phyloP scores from a whole-genome alignment of 768 basidiomycete genomes.

The Phanerochaete sordida region DNA sequence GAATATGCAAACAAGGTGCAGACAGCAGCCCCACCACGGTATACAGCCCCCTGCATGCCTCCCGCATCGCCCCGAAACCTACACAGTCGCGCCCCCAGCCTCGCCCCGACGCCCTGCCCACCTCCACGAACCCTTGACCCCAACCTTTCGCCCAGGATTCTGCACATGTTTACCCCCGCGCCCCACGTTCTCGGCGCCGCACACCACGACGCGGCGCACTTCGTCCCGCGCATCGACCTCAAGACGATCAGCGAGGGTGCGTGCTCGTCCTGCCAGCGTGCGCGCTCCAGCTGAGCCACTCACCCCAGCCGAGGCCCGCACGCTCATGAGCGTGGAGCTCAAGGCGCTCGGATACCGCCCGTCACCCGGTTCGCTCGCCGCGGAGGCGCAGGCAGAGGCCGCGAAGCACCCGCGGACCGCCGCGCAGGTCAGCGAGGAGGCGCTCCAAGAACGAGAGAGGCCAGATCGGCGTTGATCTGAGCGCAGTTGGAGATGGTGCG shows the following conservation, averaged over 20 bases:
- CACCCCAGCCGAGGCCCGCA: constrained; percentile 16
- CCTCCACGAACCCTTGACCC: background rate
- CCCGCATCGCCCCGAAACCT: background rate
- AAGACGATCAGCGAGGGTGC: constrained; percentile 24
- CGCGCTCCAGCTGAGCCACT: background rate
- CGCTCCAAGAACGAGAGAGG: constrained; percentile 16
- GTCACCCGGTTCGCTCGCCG: constrained; percentile 31
- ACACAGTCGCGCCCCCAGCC: too few relatives aligned
- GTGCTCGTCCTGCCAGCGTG: background rate
- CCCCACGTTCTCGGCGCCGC: background rate
- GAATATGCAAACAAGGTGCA: background rate
- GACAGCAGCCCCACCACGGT: background rate
- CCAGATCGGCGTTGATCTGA: constrained; percentile 12
- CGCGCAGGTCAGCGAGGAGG: constrained; percentile 7
- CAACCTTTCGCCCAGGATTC: background rate
- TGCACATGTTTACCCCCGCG: constrained; percentile 7
- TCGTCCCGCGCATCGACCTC: constrained; percentile 8
- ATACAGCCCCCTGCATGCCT: background rate
- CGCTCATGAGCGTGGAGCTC: constrained; percentile 33
- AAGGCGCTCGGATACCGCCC: constrained; percentile 34
- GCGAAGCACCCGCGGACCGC: constrained; percentile 20
- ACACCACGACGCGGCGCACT: constrained; percentile 6
- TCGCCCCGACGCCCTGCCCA: background rate
- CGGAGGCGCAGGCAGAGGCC: constrained; percentile 23
- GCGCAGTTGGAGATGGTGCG: constrained; percentile 17